A percentile compares a stretch with the other conserved stretches of the same genome.
These are phyloP conservation scores for Penicillium maclennaniae DNA, from an alignment of 495 filamentous ascomycete species.

Conservation along the genomic window DNA sequence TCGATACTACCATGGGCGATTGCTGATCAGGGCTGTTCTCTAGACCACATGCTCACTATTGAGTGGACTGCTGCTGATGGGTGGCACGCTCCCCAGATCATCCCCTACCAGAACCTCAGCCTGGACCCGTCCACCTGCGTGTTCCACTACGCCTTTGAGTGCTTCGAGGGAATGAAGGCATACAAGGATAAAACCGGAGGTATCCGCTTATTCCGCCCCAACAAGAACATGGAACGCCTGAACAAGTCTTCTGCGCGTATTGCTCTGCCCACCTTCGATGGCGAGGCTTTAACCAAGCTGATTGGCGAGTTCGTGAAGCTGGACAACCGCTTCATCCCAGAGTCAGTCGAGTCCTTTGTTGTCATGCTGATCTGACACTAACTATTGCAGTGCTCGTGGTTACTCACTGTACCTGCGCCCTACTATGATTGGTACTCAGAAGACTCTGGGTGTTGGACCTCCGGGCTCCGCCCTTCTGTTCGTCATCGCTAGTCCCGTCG, in stretches of 20 bases:
- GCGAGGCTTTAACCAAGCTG: constrained; percentile 67
- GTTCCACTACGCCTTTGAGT: constrained; percentile 96
- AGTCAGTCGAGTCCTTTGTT: constrained; percentile 34
- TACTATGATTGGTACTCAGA: constrained; percentile 95
- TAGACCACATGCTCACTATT: constrained; percentile 94
- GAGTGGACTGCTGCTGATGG: constrained; percentile 84
- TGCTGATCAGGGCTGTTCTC: constrained; percentile 15
- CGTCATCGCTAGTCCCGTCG: constrained; percentile 93
- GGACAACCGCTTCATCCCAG: constrained; percentile 85
- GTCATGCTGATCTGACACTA: constrained; percentile 2
- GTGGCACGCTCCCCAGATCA: constrained; percentile 78
- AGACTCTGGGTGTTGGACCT: constrained; percentile 83
- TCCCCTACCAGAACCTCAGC: constrained; percentile 93
- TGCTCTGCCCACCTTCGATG: constrained; percentile 79
- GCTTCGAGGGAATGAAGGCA: constrained; percentile 98
- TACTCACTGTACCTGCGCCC: constrained; percentile 94
- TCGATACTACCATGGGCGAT: neutral
- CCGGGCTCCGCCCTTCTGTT: constrained; percentile 89
- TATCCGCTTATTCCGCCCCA: constrained; percentile 86
- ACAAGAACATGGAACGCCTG: constrained; percentile 91
- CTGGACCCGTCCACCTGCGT: constrained; percentile 95
- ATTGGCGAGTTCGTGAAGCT: constrained; percentile 74
- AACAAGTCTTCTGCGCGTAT: constrained; percentile 88
- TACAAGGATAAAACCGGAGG: constrained; percentile 75
- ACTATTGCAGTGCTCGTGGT: constrained; percentile 53